A percentile compares a stretch with the other conserved stretches of the same genome.
Conservation (phyloP, 1,139 yeast species). For the Ogataea hybrid region DNA sequence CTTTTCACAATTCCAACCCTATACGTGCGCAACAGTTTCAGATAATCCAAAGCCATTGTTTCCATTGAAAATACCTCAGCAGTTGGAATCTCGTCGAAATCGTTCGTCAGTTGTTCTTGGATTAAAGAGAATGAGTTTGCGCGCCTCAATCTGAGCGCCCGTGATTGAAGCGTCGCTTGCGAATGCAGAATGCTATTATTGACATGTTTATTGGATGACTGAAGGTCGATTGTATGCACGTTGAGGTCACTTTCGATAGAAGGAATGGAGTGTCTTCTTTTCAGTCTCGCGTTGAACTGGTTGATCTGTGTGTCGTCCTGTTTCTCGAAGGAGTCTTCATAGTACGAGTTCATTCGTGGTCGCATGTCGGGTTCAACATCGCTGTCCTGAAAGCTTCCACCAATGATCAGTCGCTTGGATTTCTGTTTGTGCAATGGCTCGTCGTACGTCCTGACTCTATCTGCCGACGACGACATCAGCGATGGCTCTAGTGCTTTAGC, state of each 20-base stretch:
- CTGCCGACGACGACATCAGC: slow-evolving; percentile 1
- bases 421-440: slow-evolving; percentile 15
- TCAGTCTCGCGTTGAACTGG: slow-evolving; percentile 24
- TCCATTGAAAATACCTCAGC: slow-evolving; percentile 22
- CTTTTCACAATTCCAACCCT: slow-evolving; percentile 23
- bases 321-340: slow-evolving; percentile 3
- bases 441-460: background rate
- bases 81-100: slow-evolving; percentile 11
- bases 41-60: slow-evolving; percentile 28
- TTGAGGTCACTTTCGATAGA: slow-evolving; percentile 27
- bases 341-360: slow-evolving; percentile 10
- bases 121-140: slow-evolving; percentile 28
- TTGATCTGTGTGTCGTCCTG: slow-evolving; percentile 12
- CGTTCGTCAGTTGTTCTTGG: slow-evolving; percentile 19
- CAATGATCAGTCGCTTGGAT: slow-evolving; percentile 21
- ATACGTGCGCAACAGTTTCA: slow-evolving; percentile 21
- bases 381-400: slow-evolving; percentile 24
- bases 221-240: slow-evolving; percentile 22
- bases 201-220: slow-evolving; percentile 8
- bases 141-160: slow-evolving; percentile 18
- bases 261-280: slow-evolving; percentile 33
- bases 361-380: slow-evolving; percentile 6
- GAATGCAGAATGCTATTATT: slow-evolving; percentile 10
- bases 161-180: slow-evolving; percentile 3
- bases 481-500: slow-evolving; percentile 9